phyloP scores from a whole-genome alignment of 768 basidiomycete species.

The Glaciozyma antarctica region DNA sequence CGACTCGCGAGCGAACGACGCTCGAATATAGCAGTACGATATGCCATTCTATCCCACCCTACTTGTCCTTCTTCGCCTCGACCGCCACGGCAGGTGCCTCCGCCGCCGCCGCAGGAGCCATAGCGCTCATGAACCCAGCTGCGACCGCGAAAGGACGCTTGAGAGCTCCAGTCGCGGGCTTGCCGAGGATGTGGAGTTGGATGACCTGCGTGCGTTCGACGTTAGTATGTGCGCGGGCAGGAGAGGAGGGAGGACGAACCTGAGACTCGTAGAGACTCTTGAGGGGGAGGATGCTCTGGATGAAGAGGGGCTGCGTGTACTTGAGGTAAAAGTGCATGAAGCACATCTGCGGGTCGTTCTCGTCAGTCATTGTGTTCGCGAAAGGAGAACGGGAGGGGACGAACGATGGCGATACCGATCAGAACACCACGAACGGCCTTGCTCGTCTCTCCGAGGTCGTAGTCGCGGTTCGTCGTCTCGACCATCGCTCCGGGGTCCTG shows the following conservation, averaged over 20 bases:
- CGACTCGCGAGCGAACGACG: too few species aligned
- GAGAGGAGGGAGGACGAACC: conserved; percentile 35
- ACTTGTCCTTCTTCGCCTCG: conserved; percentile 71
- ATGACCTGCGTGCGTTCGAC: conserved; percentile 38
- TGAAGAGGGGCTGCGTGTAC: conserved; percentile 92
- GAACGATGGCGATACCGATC: conserved; percentile 41
- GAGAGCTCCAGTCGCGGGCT: conserved; percentile 71
- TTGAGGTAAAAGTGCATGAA: conserved; percentile 90
- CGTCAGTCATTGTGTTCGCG: not conserved
- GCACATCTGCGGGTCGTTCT: conserved; percentile 53
- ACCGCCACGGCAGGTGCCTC: conserved; percentile 53
- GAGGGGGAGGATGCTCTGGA: conserved; percentile 88
- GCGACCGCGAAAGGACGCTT: conserved; percentile 66
- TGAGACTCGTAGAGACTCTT: conserved; percentile 84
- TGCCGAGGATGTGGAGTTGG: conserved; percentile 69
- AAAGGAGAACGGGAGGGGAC: not conserved
- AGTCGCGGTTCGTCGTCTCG: conserved; percentile 87
- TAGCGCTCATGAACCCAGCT: conserved; percentile 59
- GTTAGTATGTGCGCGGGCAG: not conserved
- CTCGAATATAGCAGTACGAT: too few species aligned
- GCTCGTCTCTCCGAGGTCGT: conserved; percentile 78
- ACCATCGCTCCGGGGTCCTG: conserved; percentile 62
- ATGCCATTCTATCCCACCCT: conserved; percentile 27
- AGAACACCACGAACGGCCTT: conserved; percentile 48
- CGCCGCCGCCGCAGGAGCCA: conserved; percentile 74